Evolutionary conservation across 805 yeast species (phyloP).

Genomic region (Phaffomyces opuntiae): DNA sequence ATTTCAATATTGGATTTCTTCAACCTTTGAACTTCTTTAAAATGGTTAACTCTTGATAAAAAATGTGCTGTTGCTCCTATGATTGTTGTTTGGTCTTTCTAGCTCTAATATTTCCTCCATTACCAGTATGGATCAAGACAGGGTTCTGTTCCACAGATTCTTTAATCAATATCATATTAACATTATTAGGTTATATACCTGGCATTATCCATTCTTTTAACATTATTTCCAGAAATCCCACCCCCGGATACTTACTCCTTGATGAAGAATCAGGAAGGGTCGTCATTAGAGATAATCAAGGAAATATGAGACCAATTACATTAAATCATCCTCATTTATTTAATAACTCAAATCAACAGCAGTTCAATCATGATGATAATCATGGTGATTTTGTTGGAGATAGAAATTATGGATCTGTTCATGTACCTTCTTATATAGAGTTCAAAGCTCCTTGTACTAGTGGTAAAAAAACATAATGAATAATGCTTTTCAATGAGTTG

Average conservation of each 20-base stretch:
- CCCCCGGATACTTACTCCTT: constrained; percentile 18
- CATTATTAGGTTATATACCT: constrained; percentile 67
- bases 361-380: too few species aligned
- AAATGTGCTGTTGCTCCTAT: constrained; percentile 20
- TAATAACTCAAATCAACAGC: background rate
- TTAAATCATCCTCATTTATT: constrained; percentile 1
- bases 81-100: constrained; percentile 65
- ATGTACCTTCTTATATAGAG: too few species aligned
- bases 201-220: constrained; percentile 76
- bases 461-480: too few species aligned
- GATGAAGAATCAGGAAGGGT: constrained; percentile 22
- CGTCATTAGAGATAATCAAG: constrained; percentile 8
- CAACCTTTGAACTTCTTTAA: too few species aligned
- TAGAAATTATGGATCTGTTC: constrained; percentile 2
- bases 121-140: constrained; percentile 68
- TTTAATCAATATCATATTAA: constrained; percentile 62
- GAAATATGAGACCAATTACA: constrained; percentile 1
- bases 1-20: too few species aligned
- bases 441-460: too few species aligned
- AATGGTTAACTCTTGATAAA: too few species aligned
- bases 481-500: too few species aligned
- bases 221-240: constrained; percentile 67
- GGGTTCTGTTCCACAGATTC: constrained; percentile 69
- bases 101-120: constrained; percentile 70
- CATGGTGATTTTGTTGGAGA: background rate